These are phyloP conservation scores for Phoenix roebelenii DNA, from an alignment of 176 grass and related monocot species.

Conservation along the genomic window DNA sequence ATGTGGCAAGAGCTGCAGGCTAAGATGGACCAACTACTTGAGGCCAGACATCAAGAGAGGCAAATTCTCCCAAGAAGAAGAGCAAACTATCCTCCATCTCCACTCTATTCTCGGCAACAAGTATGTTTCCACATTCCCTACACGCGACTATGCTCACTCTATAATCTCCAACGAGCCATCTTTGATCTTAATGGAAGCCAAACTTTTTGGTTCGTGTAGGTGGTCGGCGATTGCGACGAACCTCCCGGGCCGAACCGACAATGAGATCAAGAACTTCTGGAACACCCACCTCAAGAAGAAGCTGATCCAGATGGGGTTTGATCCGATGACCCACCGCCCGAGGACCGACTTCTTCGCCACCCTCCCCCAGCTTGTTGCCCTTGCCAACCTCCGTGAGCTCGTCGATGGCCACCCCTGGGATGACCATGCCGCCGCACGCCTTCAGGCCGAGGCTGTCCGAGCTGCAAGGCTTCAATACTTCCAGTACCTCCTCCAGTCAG, in stretches of 20 bases:
- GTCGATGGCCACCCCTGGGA: conserved; percentile 16
- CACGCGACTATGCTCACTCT: neutral
- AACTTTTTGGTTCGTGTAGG: conserved; percentile 4
- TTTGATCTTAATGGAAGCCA: too few relatives aligned
- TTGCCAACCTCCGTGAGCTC: conserved; percentile 47
- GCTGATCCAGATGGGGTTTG: conserved; percentile 85
- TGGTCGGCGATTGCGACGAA: conserved; percentile 75
- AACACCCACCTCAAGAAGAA: conserved; percentile 95
- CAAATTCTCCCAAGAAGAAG: conserved; percentile 69
- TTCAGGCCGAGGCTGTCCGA: conserved; percentile 20
- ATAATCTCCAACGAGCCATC: too few relatives aligned
- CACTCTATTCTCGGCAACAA: conserved; percentile 75
- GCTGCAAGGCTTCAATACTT: conserved; percentile 62
- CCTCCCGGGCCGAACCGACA: conserved; percentile 72
- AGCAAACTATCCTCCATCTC: conserved; percentile 68
- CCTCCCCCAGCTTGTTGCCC: conserved; percentile 61
- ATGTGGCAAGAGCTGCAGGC: conserved; percentile 83
- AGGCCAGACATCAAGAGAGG: conserved; percentile 77
- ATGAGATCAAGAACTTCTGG: conserved; percentile 94
- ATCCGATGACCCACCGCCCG: conserved; percentile 84
- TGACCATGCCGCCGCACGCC: conserved; percentile 1
- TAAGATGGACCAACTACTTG: conserved; percentile 91
- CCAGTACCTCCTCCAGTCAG: conserved; percentile 65
- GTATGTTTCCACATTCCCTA: conserved; percentile 13
- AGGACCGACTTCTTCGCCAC: conserved; percentile 68